Base-by-base conservation (phyloP, 352 stramenopile genomes). In the Pythium volutum region DNA sequence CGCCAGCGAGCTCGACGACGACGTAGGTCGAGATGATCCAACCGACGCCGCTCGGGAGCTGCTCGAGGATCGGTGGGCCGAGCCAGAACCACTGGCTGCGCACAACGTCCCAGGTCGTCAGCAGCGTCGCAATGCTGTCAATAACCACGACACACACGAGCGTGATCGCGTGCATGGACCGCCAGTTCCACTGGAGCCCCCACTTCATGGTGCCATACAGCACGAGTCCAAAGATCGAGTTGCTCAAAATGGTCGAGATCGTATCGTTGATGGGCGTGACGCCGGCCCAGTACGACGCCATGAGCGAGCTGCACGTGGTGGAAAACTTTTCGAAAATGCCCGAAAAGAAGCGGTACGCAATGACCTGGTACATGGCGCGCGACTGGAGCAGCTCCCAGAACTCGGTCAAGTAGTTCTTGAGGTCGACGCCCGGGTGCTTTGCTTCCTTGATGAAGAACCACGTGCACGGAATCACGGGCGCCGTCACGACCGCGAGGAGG, bases 361-460 rank as follows among this genome's bases (percentile, higher is more conserved):
- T 33, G 43, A 50, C 43, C 23, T 50, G 43, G 43, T 50, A 50
- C 43, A 50, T 50, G 43, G 43, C 43, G 43, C 43, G 43, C 43
- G 43, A 50, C 43, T 50, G 43, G 43, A 50, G 29, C 8, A 50
- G 43, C 43, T 50, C 22, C 43, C 43, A 50, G 23, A 50, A 54
- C 47, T 54, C 47, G 11, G 47, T 41, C 4, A 54, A 41, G 47
- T 54, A 54, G 26, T 54, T 41, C 27, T 54, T 54, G 27, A 54
- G 22, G 47, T 41, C 26, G 47, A 54, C 47, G 8, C 77, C 43
- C 20, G 43, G 43, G 43, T 50, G 43, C 23, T 50, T 50, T 25
- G 29, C 43, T 31, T 50, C 43, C 47, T 72, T 70, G 48, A 86
- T 82, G 25, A 76, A 71, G 55, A 80, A 80, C 70, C 75, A 84